Evolutionary conservation across 306 rosid species (phyloP).

Genomic region (Fragaria ananassa): DNA sequence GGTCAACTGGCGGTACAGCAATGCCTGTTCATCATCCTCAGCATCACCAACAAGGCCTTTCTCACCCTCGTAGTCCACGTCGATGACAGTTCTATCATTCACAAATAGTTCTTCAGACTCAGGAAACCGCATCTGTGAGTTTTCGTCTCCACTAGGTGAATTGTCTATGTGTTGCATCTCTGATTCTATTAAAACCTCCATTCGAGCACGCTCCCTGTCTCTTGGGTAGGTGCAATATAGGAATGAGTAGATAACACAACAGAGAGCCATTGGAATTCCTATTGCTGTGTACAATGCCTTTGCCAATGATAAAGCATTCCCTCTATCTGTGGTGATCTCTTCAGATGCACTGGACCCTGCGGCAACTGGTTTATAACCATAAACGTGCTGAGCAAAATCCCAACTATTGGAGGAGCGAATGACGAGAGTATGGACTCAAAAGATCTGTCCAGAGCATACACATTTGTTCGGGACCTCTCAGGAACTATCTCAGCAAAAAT

Average conservation of each 20-base stretch:
- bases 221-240: slow-evolving; percentile 53
- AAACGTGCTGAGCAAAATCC: slow-evolving; percentile 78
- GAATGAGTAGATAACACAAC: slow-evolving; percentile 54
- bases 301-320: slow-evolving; percentile 52
- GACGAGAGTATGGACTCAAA: slow-evolving; percentile 83
- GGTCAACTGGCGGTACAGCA: slow-evolving; percentile 53
- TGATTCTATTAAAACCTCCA: slow-evolving; percentile 52
- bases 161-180: slow-evolving; percentile 43
- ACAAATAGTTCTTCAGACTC: slow-evolving; percentile 39
- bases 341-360: slow-evolving; percentile 45
- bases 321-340: slow-evolving; percentile 48
- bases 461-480: slow-evolving; percentile 77
- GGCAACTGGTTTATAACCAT: slow-evolving; percentile 70
- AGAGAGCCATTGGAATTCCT: slow-evolving; percentile 57
- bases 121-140: slow-evolving; percentile 15
- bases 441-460: slow-evolving; percentile 84
- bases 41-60: slow-evolving; percentile 42
- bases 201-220: slow-evolving; percentile 50
- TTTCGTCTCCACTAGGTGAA: slow-evolving; percentile 21
- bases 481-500: slow-evolving; percentile 99
- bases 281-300: slow-evolving; percentile 48
- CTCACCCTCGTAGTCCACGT: slow-evolving; percentile 48
- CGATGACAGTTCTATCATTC: slow-evolving; percentile 27
- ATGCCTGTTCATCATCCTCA: slow-evolving; percentile 50
- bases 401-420: slow-evolving; percentile 87